phyloP scores from a whole-genome alignment of 1,139 yeast species.

The Protomyces macrosporus region DNA sequence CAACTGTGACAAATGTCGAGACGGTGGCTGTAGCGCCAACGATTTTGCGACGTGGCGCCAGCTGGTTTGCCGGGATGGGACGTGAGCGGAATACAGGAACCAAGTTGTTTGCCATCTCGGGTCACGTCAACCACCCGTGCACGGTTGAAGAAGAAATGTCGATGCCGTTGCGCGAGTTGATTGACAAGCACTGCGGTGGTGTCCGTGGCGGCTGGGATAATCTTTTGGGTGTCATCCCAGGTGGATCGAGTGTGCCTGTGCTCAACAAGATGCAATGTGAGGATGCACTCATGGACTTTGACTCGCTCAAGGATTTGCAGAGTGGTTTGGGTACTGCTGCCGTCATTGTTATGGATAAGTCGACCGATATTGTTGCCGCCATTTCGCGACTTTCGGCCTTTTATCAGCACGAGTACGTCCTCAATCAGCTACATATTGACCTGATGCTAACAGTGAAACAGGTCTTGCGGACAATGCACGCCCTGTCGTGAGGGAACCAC shows the following conservation, averaged over 20 bases:
- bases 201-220: conserved; percentile 89
- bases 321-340: conserved; percentile 91
- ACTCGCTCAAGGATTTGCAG: conserved; percentile 75
- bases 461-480: conserved; percentile 85
- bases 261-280: conserved; percentile 64
- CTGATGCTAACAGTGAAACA: background rate
- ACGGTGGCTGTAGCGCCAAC: conserved; percentile 87
- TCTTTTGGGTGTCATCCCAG: conserved; percentile 77
- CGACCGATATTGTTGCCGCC: conserved; percentile 75
- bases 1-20: conserved; percentile 84
- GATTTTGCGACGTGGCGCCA: conserved; percentile 79
- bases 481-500: conserved; percentile 95
- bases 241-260: conserved; percentile 81
- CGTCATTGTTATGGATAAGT: conserved; percentile 81
- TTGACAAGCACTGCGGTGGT: conserved; percentile 87
- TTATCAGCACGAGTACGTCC: conserved; percentile 63
- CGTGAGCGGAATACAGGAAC: conserved; percentile 79
- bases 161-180: conserved; percentile 69
- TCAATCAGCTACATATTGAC: background rate
- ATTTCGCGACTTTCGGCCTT: conserved; percentile 76
- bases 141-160: conserved; percentile 93
- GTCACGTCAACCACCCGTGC: conserved; percentile 86
- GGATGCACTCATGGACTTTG: conserved; percentile 74
- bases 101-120: conserved; percentile 77
- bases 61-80: conserved; percentile 77